Base-by-base conservation (phyloP, 192 early-diverging fungal species). In the Coemansia sp. region DNA sequence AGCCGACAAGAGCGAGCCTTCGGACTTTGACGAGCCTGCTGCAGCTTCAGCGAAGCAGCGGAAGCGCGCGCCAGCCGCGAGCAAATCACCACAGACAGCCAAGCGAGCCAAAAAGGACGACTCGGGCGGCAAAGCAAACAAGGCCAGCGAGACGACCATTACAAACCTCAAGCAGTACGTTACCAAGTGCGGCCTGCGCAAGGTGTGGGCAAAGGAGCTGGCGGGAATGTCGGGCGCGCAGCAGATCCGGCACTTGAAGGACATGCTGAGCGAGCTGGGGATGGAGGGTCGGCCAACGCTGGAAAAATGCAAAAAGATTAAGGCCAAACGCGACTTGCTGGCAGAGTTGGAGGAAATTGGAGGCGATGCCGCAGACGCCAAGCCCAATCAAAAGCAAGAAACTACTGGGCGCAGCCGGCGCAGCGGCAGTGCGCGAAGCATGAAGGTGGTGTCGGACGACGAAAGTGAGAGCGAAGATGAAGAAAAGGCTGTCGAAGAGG, bases 281-380 rank as follows among this genome's bases (percentile, higher is more conserved):
- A 67, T 85, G 55, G 68, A 72, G 35, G 84, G 84, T 1, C 70
- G 83, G 15, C 84, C 84, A 4, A 84, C 80, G 1, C 37, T 85
- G 22, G 84, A 85, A 24, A 84, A 85, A 37, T 85, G 84, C 36
- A 82, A 79, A 38, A 65, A 78, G 52, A 68, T 84, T 19, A 85
- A 83, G 50, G 67, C 53, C 7, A 81, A 77, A 60, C 77, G 84
- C 27, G 84, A 85, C 32, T 39, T 85, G 24, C 74, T 79, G n/a
- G 78, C 74, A 0, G 84, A 85, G 58, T 33, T 85, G 18, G 83
- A 73, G 10, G 74, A 65, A 4, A 78, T 85, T 22, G 62, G 70
- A 41, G 59, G 69, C 24, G 76, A 82, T 19, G 55, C 29, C 7
- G 7, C 29, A 4, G 29, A 32, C 7, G 29, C 29, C 2, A 81